Evolutionary conservation across 23 red algal genomes (phyloP).

Genomic region (Gracilaria vermiculophylla): DNA sequence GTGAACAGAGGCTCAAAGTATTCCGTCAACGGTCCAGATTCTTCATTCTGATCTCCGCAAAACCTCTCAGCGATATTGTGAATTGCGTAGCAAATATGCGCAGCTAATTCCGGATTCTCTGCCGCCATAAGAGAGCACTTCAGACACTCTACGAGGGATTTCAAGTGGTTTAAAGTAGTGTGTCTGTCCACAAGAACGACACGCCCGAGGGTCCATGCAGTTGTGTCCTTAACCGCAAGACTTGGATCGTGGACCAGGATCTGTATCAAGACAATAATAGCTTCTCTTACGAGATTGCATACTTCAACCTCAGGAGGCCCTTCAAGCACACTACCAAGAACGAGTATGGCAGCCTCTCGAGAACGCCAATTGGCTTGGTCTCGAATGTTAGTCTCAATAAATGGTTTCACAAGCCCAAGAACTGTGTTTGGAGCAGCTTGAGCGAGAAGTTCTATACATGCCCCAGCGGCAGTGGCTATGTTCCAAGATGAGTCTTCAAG

Average conservation of each 20-base stretch:
- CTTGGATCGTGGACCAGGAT: constrained; percentile 61
- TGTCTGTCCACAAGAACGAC: constrained; percentile 48
- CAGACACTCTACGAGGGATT: constrained; percentile 63
- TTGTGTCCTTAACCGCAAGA: constrained; percentile 90
- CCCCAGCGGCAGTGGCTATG: constrained; percentile 77
- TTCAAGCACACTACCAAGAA: constrained; percentile 83
- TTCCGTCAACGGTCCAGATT: constrained; percentile 43
- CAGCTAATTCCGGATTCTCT: constrained; percentile 63
- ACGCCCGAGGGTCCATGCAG: constrained; percentile 93
- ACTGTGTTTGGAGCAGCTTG: constrained; percentile 79
- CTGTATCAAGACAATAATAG: constrained; percentile 65
- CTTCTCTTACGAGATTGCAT: constrained; percentile 59
- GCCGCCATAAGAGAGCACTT: constrained; percentile 46
- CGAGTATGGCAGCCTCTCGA: constrained; percentile 90
- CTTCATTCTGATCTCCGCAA: constrained; percentile 48
- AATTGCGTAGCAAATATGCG: constrained; percentile 74
- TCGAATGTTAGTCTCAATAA: constrained; percentile 81
- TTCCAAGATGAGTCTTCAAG: constrained; percentile 89
- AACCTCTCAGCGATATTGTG: constrained; percentile 82
- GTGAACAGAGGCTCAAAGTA: constrained; percentile 46
- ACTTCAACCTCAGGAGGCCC: constrained; percentile 50
- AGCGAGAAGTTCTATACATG: constrained; percentile 84
- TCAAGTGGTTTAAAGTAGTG: constrained; percentile 29
- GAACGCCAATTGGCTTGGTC: constrained; percentile 81
- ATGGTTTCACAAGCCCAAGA: constrained; percentile 78